A percentile compares a stretch with the other conserved stretches of the same genome.
Evolutionary conservation across 306 rosid genomes (phyloP).

Genomic region (Gynostemma pentaphyllum): DNA sequence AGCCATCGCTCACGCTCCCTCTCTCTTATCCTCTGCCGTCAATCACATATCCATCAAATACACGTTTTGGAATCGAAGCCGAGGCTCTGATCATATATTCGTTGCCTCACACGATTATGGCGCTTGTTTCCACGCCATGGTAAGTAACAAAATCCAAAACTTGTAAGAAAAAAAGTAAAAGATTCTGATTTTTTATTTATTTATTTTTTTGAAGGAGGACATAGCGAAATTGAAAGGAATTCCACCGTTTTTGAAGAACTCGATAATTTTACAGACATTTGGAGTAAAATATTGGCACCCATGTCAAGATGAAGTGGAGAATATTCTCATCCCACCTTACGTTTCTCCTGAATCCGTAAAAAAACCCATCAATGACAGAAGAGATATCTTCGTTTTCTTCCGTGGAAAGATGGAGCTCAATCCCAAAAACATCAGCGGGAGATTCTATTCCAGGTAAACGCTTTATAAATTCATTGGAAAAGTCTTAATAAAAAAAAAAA

Average conservation of each 20-base stretch:
- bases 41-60: slow-evolving; percentile 27
- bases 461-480: too few relatives aligned
- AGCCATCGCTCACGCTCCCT: slow-evolving; percentile 77
- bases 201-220: slow-evolving; percentile 40
- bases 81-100: slow-evolving; percentile 73
- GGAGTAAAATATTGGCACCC: slow-evolving; percentile 64
- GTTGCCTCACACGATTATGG: slow-evolving; percentile 91
- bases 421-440: slow-evolving; percentile 83
- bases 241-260: slow-evolving; percentile 56
- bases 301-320: slow-evolving; percentile 75
- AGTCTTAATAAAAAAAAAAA: too few relatives aligned
- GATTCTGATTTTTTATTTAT: neutral
- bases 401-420: slow-evolving; percentile 94
- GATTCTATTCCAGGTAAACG: slow-evolving; percentile 82
- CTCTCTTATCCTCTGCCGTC: slow-evolving; percentile 53
- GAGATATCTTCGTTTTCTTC: slow-evolving; percentile 81
- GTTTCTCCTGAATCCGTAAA: slow-evolving; percentile 45
- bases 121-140: slow-evolving; percentile 88
- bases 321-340: slow-evolving; percentile 78
- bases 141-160: neutral
- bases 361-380: slow-evolving; percentile 22
- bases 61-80: slow-evolving; percentile 67
- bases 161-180: neutral
- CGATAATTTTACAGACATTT: slow-evolving; percentile 77
- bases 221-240: slow-evolving; percentile 66